Conservation (phyloP, 176 grass and related monocot genomes). For the Lolium rigidum region DNA sequence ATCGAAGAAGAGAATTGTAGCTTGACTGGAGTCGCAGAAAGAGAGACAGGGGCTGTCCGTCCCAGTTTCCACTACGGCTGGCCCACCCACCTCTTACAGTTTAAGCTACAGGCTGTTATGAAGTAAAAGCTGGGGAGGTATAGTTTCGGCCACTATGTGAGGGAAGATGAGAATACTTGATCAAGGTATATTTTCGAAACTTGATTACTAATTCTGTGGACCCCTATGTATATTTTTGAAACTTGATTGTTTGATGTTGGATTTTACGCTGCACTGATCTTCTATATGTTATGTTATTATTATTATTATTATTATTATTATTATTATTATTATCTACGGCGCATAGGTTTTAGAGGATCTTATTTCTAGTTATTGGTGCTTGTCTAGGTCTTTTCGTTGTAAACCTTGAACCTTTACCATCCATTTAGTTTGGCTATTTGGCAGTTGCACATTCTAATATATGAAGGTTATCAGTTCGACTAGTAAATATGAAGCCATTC, state of each 20-base stretch:
- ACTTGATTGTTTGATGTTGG: neutral
- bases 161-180: neutral
- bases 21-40: constrained; percentile 7
- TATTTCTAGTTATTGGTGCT: constrained; percentile 10
- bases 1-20: neutral
- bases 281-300: neutral
- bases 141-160: constrained; percentile 1
- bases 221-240: neutral
- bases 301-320: neutral
- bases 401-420: neutral
- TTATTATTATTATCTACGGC: neutral
- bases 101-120: neutral
- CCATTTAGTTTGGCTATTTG: neutral
- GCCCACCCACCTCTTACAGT: constrained; percentile 2
- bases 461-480: neutral
- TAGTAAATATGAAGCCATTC: neutral
- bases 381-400: neutral
- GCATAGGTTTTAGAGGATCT: neutral
- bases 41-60: neutral
- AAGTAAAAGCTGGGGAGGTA: constrained; percentile 14
- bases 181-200: constrained; percentile 12
- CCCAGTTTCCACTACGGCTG: constrained; percentile 1
- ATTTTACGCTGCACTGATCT: constrained; percentile 2
- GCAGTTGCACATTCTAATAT: neutral
- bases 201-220: neutral